A percentile compares a stretch with the other conserved stretches of the same genome.
These are phyloP conservation scores for Penicillium brevicompactum DNA, from an alignment of 2,329 filamentous ascomycete species.

Conservation along the genomic window DNA sequence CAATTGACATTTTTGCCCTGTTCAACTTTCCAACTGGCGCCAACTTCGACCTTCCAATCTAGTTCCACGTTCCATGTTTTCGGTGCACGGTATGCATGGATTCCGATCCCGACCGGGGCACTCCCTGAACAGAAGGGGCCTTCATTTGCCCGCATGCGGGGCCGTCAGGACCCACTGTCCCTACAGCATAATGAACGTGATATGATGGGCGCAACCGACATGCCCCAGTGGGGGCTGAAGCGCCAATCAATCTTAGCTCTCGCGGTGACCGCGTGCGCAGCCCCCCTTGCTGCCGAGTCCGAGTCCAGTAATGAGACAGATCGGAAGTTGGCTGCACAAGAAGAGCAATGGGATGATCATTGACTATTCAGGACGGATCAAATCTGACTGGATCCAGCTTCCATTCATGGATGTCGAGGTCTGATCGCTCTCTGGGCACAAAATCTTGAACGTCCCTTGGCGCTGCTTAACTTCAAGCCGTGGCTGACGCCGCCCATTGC, in stretches of 20 bases:
- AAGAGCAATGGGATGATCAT: neutral
- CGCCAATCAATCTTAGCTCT: neutral
- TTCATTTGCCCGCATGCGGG: conserved; percentile 26
- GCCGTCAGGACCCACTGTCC: conserved; percentile 15
- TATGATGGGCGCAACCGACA: conserved; percentile 13
- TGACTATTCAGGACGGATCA: neutral
- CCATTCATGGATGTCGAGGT: neutral
- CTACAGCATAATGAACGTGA: conserved; percentile 8
- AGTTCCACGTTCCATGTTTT: conserved; percentile 17
- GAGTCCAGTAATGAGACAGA: neutral
- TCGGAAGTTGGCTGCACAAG: neutral
- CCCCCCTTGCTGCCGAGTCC: neutral
- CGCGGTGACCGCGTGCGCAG: neutral
- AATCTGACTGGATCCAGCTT: neutral
- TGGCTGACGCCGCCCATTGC: conserved; percentile 8
- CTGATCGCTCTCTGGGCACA: neutral
- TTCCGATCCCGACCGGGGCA: conserved; percentile 5
- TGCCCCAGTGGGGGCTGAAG: neutral
- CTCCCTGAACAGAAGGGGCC: neutral
- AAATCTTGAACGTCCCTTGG: conserved; percentile 1
- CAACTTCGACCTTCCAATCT: no score
- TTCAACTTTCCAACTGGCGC: no score
- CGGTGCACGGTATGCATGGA: conserved; percentile 8
- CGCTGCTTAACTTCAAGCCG: neutral
- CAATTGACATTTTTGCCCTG: no score